Evolutionary conservation across 257 asterid genomes (phyloP).

Genomic region (Cinchona pubescens): DNA sequence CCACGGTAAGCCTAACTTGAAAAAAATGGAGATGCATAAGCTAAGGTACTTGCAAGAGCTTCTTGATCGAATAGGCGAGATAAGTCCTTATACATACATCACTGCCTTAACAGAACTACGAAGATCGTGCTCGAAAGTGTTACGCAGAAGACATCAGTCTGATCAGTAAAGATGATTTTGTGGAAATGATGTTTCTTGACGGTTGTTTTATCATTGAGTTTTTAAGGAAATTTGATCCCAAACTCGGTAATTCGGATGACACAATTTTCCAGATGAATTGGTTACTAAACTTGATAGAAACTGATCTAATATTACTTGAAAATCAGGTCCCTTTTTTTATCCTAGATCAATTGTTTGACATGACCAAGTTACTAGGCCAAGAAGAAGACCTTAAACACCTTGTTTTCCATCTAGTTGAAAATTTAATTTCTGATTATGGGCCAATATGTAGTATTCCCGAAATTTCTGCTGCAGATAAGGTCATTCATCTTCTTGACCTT

Average conservation of each 20-base stretch:
- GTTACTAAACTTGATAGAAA: slow-evolving; percentile 11
- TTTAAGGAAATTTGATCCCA: slow-evolving; percentile 20
- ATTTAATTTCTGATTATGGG: too few species aligned
- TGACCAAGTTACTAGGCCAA: background rate
- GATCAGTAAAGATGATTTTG: slow-evolving; percentile 21
- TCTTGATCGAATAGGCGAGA: slow-evolving; percentile 22
- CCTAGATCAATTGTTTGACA: slow-evolving; percentile 4
- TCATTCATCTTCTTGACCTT: background rate
- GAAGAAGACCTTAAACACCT: too few species aligned
- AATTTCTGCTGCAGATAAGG: background rate
- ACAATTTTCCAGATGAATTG: slow-evolving; percentile 8
- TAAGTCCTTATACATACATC: slow-evolving; percentile 20
- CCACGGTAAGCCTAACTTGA: slow-evolving; percentile 22
- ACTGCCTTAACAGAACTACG: slow-evolving; percentile 20
- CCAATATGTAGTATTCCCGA: too few species aligned
- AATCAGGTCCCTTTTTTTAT: slow-evolving; percentile 46
- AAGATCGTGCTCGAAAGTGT: slow-evolving; percentile 28
- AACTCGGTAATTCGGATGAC: slow-evolving; percentile 13
- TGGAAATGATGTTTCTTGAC: slow-evolving; percentile 41
- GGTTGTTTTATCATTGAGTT: slow-evolving; percentile 38
- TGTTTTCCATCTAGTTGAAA: background rate
- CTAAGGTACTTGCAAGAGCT: slow-evolving; percentile 31
- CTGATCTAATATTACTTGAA: slow-evolving; percentile 40
- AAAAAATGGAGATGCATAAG: slow-evolving; percentile 37
- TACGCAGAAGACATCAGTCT: slow-evolving; percentile 24